A percentile compares a stretch with the other conserved stretches of the same genome.
phyloP scores from a whole-genome alignment of 1,139 yeast genomes.

The Protomyces lactucae-debilis region DNA sequence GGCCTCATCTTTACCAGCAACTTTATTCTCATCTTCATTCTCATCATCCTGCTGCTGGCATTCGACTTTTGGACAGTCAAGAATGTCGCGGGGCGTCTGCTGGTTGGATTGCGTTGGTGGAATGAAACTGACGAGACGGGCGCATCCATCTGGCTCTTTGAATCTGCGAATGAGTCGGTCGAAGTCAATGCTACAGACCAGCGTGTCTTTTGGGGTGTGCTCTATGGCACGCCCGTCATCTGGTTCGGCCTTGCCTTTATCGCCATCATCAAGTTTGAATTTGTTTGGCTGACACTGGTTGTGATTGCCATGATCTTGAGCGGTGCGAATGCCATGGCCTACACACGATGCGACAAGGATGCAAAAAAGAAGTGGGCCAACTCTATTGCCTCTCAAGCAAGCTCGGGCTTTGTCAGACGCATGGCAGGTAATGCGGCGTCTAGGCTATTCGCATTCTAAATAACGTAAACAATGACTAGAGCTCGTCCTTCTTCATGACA shows the following conservation, averaged over 20 bases:
- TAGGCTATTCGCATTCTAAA: conserved; percentile 8
- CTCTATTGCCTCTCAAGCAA: conserved; percentile 13
- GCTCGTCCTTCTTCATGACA: neutral
- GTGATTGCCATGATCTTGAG: conserved; percentile 27
- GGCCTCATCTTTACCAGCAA: conserved; percentile 63
- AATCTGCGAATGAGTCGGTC: conserved; percentile 74
- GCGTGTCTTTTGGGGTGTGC: conserved; percentile 74
- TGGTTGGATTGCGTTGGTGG: conserved; percentile 85
- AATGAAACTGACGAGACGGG: conserved; percentile 54
- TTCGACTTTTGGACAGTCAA: conserved; percentile 94
- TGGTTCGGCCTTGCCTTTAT: conserved; percentile 73
- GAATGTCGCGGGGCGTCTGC: conserved; percentile 78
- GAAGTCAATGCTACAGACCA: conserved; percentile 89
- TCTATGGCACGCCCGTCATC: conserved; percentile 66
- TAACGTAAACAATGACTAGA: neutral
- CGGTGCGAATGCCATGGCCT: conserved; percentile 28
- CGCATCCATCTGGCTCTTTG: conserved; percentile 82
- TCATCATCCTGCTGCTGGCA: conserved; percentile 66
- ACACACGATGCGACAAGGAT: conserved; percentile 30
- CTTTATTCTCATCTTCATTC: conserved; percentile 72
- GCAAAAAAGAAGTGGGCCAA: conserved; percentile 28
- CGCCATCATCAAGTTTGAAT: conserved; percentile 71
- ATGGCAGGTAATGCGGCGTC: conserved; percentile 8
- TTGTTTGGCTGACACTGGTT: conserved; percentile 56
- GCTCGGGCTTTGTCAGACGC: conserved; percentile 16